Evolutionary conservation across 768 basidiomycete genomes (phyloP), one percentile per base, ranked within the genome.

Genomic region (Saitozyma podzolica): DNA sequence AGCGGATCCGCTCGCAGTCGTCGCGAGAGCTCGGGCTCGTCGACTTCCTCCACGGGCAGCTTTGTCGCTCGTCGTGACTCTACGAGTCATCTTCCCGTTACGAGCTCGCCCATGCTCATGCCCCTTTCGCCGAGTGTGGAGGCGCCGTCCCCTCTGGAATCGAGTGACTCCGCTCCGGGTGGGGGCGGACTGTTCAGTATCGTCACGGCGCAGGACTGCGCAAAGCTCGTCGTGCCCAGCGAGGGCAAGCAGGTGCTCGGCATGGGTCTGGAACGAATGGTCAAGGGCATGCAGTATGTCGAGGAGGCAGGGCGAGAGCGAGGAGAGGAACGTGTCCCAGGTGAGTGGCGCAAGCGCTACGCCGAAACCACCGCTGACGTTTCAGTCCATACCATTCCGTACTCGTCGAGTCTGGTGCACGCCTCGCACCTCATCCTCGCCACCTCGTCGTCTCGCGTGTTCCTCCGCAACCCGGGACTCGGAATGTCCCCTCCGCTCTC

Each of bases 371-470:
- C 39, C 20, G 59, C 56, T 60, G 40, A 64, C 10, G 43, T 40
- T 9, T 16, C 51, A 73, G 72, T 74, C 9, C 72, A 74, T n/a
- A 70, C 69, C 3, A 53, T 74, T 17, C 47, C 72, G 4, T 62
- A 55, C 13, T 52, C 61, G 14, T 62, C 69, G 8, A 70, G 69
- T 11, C 55, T 74, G 40, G 42, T 69, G 0, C 67, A 74, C 40
- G 69, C 69, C 39, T 61, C 64, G 20, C 69, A 68, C 47, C 54
- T 74, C n/a, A 74, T 74, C 29, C 65, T 74, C 37, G 72, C 72
- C 1, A 74, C 72, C 9, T 62, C 67, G 6, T 74, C 69, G 2
- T 68, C 67, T 9, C 59, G 69, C 20, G 67, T 74, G 9, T 74
- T 74, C 58, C 50, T 74, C 9, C 61, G 61, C 13, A 42, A 48